Percentiles rank a stretch among this genome's conserved stretches.
phyloP scores from a whole-genome alignment of 495 filamentous ascomycete genomes.

The Hypomontagnella monticulosa region DNA sequence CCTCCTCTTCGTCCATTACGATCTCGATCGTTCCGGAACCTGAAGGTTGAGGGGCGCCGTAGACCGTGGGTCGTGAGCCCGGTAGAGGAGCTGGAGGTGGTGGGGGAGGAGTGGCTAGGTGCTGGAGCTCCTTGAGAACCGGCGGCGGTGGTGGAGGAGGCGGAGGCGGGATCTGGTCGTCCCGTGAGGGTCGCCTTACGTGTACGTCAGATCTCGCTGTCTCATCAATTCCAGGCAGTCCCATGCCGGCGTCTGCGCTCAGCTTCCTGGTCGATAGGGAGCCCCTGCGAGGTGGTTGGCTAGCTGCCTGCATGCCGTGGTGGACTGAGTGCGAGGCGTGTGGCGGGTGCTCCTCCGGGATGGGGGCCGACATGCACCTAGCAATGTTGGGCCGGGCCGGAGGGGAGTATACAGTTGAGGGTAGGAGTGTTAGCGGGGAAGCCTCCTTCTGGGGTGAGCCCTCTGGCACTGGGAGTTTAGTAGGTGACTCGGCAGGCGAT shows the following conservation, averaged over 20 bases:
- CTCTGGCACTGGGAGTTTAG: constrained; percentile 32
- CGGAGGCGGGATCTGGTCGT: constrained; percentile 60
- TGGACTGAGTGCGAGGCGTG: constrained; percentile 60
- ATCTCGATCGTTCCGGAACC: constrained; percentile 76
- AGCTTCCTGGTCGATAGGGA: constrained; percentile 49
- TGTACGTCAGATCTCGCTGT: constrained; percentile 62
- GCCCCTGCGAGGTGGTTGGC: constrained; percentile 51
- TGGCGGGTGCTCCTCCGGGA: constrained; percentile 63
- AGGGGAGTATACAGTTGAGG: constrained; percentile 72
- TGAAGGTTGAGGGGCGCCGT: constrained; percentile 52
- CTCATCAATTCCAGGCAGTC: constrained; percentile 67
- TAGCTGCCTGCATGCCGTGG: constrained; percentile 58
- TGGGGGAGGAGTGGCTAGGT: constrained; percentile 74
- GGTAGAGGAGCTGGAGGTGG: constrained; percentile 71
- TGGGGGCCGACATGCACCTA: constrained; percentile 78
- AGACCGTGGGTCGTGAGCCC: constrained; percentile 47
- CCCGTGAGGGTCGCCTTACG: constrained; percentile 47
- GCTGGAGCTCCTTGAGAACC: constrained; percentile 84
- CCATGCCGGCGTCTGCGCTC: constrained; percentile 45
- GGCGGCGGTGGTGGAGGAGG: constrained; percentile 64
- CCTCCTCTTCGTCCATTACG: constrained; percentile 71
- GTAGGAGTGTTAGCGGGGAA: constrained; percentile 56
- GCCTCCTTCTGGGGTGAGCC: constrained; percentile 37
- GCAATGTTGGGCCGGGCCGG: constrained; percentile 64
- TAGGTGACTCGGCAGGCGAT: constrained; percentile 45